A percentile compares a stretch with the other conserved stretches of the same genome.
Evolutionary conservation across 768 basidiomycete species (phyloP).

Genomic region (Pulveroboletus sp.): DNA sequence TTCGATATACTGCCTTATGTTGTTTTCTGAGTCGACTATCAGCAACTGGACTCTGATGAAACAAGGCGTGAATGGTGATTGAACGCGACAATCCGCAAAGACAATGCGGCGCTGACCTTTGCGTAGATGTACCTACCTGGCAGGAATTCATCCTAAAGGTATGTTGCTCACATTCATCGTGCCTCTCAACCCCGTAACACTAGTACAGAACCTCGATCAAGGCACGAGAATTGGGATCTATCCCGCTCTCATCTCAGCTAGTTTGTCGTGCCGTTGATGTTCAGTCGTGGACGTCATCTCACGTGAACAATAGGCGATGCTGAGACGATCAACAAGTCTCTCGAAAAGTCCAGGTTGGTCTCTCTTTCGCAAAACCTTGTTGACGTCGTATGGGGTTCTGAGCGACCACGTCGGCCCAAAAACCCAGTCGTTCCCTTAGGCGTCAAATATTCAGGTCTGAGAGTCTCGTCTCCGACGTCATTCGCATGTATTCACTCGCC

Average conservation of each 20-base stretch:
- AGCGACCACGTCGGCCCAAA: slow-evolving; percentile 66
- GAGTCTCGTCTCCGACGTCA: not conserved
- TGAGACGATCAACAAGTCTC: slow-evolving; percentile 53
- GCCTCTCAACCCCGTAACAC: not conserved
- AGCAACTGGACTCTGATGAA: slow-evolving; percentile 96
- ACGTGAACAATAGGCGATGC: slow-evolving; percentile 53
- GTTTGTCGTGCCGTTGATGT: slow-evolving; percentile 36
- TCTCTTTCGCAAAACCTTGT: slow-evolving; percentile 71
- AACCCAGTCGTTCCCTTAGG: slow-evolving; percentile 68
- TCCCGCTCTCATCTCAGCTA: slow-evolving; percentile 66
- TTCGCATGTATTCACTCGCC: not conserved
- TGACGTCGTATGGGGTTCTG: slow-evolving; percentile 69
- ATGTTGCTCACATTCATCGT: not conserved
- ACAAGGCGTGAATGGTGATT: slow-evolving; percentile 74
- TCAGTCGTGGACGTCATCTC: not conserved
- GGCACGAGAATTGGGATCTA: slow-evolving; percentile 79
- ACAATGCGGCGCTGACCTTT: slow-evolving; percentile 11
- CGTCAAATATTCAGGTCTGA: slow-evolving; percentile 68
- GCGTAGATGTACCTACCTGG: slow-evolving; percentile 82
- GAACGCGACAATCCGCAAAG: not conserved
- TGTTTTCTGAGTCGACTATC: slow-evolving; percentile 10
- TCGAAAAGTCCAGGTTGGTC: slow-evolving; percentile 63
- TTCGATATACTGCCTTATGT: not conserved
- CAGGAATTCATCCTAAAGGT: slow-evolving; percentile 82
- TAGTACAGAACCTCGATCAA: slow-evolving; percentile 53